Conservation (phyloP, 2,329 filamentous ascomycete genomes). For the Scortechinia acanthostroma region DNA sequence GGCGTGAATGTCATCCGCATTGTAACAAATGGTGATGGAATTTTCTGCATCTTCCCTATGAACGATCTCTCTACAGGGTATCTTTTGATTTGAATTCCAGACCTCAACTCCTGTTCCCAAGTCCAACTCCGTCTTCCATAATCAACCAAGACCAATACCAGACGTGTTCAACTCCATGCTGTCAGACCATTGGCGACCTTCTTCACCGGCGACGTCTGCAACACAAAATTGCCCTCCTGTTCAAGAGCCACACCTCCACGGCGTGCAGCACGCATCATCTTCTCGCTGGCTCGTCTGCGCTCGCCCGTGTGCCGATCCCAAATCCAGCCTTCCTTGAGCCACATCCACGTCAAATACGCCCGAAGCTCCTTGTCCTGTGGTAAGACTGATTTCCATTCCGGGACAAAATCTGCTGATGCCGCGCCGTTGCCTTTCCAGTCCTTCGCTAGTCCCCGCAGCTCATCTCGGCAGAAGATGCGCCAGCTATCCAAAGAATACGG, state of each 20-base stretch:
- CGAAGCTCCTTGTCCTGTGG: constrained; percentile 53
- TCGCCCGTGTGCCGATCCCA: constrained; percentile 44
- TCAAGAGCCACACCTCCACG: neutral
- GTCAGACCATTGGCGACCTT: constrained; percentile 1
- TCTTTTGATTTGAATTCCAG: too few relatives aligned
- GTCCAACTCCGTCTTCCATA: too few relatives aligned
- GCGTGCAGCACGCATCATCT: constrained; percentile 7
- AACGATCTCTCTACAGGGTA: too few relatives aligned
- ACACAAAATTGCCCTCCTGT: neutral
- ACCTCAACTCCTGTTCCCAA: too few relatives aligned
- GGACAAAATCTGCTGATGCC: constrained; percentile 26
- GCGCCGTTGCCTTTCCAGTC: constrained; percentile 35
- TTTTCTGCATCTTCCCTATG: too few relatives aligned
- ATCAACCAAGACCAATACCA: too few relatives aligned
- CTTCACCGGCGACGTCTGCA: constrained; percentile 1
- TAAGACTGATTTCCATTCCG: constrained; percentile 56
- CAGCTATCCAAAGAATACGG: constrained; percentile 54
- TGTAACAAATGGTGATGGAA: too few relatives aligned
- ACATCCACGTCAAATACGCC: constrained; percentile 54
- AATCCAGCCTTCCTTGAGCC: constrained; percentile 47
- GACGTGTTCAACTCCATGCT: neutral
- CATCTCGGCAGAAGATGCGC: constrained; percentile 56
- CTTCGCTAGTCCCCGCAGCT: constrained; percentile 35
- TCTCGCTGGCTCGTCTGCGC: constrained; percentile 21
- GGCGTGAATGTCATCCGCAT: too few relatives aligned